Conservation (phyloP, 768 basidiomycete species). For the Cytidiella melzeri region DNA sequence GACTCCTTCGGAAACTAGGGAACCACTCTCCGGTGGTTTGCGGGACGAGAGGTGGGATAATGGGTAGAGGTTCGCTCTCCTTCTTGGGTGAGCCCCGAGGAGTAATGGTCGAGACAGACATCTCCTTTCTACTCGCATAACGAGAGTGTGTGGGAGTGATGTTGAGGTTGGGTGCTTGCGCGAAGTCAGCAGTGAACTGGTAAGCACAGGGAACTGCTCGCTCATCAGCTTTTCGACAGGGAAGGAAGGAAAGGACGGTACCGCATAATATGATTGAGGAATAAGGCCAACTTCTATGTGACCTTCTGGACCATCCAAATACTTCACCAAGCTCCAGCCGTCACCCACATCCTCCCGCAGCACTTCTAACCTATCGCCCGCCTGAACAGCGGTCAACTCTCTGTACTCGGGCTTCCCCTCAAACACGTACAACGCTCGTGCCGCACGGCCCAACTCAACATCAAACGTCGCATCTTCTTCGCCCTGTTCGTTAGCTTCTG, state of each 20-base stretch:
- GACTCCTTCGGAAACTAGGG: slow-evolving; percentile 63
- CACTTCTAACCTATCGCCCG: slow-evolving; percentile 67
- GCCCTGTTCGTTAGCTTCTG: slow-evolving; percentile 1
- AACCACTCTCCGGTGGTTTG: slow-evolving; percentile 76
- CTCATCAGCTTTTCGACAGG: no score
- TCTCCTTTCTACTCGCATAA: slow-evolving; percentile 22
- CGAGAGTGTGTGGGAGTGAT: slow-evolving; percentile 25
- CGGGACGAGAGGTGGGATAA: slow-evolving; percentile 41
- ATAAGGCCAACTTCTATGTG: slow-evolving; percentile 56
- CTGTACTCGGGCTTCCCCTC: slow-evolving; percentile 71
- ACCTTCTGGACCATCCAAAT: slow-evolving; percentile 16
- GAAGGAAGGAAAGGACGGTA: slow-evolving; percentile 29
- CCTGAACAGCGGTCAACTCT: slow-evolving; percentile 54
- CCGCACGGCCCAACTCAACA: slow-evolving; percentile 34
- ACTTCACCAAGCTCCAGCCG: slow-evolving; percentile 75
- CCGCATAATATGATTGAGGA: slow-evolving; percentile 69
- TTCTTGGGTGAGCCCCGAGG: slow-evolving; percentile 34
- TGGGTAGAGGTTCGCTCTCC: slow-evolving; percentile 8
- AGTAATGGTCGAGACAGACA: slow-evolving; percentile 43
- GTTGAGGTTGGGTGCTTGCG: slow-evolving; percentile 39
- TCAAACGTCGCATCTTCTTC: slow-evolving; percentile 25
- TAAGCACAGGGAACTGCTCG: slow-evolving; percentile 2
- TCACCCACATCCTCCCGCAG: slow-evolving; percentile 67
- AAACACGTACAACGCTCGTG: slow-evolving; percentile 68
- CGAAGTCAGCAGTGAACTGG: slow-evolving; percentile 65